Conservation (phyloP, 805 yeast species). For the Schizosaccharomyces octosporus region DNA sequence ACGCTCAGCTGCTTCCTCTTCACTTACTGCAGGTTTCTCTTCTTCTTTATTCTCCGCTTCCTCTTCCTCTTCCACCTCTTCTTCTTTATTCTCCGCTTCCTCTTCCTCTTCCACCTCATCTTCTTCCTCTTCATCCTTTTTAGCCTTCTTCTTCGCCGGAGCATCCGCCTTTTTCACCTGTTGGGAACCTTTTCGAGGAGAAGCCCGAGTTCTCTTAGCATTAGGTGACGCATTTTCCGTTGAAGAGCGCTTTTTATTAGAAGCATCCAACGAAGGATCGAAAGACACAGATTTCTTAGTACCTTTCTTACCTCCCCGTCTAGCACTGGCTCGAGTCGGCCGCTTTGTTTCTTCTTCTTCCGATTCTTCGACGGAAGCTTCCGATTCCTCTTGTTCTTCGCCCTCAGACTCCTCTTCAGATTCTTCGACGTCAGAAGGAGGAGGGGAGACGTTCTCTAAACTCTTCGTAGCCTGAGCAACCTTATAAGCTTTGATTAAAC, state of each 20-base stretch:
- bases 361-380: background rate
- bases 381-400: background rate
- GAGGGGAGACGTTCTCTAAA: background rate
- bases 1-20: background rate
- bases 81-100: background rate
- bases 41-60: background rate
- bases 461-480: background rate
- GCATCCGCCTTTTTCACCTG: background rate
- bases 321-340: background rate
- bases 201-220: background rate
- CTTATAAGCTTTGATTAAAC: background rate
- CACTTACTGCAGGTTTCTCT: background rate
- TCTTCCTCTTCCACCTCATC: background rate
- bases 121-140: background rate
- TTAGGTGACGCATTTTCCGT: background rate
- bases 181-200: background rate
- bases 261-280: background rate
- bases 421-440: background rate
- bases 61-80: background rate
- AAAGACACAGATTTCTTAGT: background rate
- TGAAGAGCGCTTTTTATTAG: background rate
- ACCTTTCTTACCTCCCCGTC: background rate
- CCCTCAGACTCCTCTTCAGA: background rate
- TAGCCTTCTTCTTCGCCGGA: background rate
- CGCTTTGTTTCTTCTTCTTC: background rate